These are phyloP conservation scores for Lagerstroemia speciosa DNA, from an alignment of 345 rosid species.

Conservation along the genomic window DNA sequence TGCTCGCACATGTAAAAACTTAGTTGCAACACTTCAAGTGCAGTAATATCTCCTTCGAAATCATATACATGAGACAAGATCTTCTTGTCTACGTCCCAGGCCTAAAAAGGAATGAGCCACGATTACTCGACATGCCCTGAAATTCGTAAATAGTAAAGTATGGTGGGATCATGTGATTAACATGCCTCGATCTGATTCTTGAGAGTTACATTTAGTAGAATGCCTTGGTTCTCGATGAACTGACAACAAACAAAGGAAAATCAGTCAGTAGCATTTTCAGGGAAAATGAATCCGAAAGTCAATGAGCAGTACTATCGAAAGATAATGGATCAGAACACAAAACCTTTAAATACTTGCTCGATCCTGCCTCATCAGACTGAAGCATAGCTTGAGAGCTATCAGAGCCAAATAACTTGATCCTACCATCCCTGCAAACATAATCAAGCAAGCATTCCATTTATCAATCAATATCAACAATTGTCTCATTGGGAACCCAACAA, in stretches of 20 bases:
- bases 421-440: slow-evolving; percentile 54
- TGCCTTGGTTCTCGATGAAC: slow-evolving; percentile 67
- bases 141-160: neutral
- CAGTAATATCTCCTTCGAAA: slow-evolving; percentile 48
- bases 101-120: slow-evolving; percentile 24
- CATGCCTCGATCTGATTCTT: slow-evolving; percentile 77
- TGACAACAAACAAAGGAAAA: slow-evolving; percentile 17
- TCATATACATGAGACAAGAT: slow-evolving; percentile 41
- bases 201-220: slow-evolving; percentile 61
- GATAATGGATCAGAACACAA: slow-evolving; percentile 1
- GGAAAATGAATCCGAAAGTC: neutral
- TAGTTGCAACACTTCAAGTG: slow-evolving; percentile 54
- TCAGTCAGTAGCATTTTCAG: neutral
- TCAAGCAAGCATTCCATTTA: neutral
- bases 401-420: slow-evolving; percentile 71
- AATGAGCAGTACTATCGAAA: slow-evolving; percentile 1
- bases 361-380: slow-evolving; percentile 45
- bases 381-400: slow-evolving; percentile 62
- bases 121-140: neutral
- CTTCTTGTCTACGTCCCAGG: slow-evolving; percentile 79
- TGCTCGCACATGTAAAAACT: slow-evolving; percentile 56
- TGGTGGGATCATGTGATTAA: neutral
- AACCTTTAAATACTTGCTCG: slow-evolving; percentile 77
- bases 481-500: neutral
- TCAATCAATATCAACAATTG: neutral